phyloP scores from a whole-genome alignment of 495 filamentous ascomycete species.

The Penicillium desertorum region DNA sequence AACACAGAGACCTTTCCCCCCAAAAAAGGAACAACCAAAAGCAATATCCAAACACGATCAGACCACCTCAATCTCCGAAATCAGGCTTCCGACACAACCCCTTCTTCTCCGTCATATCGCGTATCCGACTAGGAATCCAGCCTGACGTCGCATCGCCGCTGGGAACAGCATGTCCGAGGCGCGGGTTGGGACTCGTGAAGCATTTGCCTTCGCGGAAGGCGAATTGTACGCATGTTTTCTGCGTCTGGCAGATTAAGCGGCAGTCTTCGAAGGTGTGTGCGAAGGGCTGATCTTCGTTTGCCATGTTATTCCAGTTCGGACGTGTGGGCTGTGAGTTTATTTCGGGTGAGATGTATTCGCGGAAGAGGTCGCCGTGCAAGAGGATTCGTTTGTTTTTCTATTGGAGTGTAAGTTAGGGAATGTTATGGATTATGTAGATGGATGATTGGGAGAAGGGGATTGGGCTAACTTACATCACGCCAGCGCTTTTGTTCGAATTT shows the following conservation, averaged over 20 bases:
- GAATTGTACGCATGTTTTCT: constrained; percentile 40
- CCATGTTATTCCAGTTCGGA: constrained; percentile 48
- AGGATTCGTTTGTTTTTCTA: constrained; percentile 39
- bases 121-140: constrained; percentile 37
- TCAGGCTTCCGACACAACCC: constrained; percentile 36
- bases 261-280: constrained; percentile 39
- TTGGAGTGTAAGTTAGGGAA: background rate
- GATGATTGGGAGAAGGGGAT: background rate
- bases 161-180: constrained; percentile 31
- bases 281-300: constrained; percentile 36
- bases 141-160: constrained; percentile 31
- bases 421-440: background rate
- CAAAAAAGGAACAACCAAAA: background rate
- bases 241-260: constrained; percentile 30
- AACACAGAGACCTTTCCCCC: background rate
- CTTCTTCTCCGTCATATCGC: constrained; percentile 32
- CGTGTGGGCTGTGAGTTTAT: constrained; percentile 30
- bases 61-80: constrained; percentile 24
- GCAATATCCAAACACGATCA: background rate
- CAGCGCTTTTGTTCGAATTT: constrained; percentile 44
- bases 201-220: constrained; percentile 35
- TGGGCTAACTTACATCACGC: constrained; percentile 31
- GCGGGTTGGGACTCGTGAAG: constrained; percentile 35
- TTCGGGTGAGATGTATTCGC: constrained; percentile 43
- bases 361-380: constrained; percentile 47